Percentiles rank a stretch among this genome's conserved stretches.
phyloP scores from a whole-genome alignment of 805 yeast species.

The Candida gorgasii region DNA sequence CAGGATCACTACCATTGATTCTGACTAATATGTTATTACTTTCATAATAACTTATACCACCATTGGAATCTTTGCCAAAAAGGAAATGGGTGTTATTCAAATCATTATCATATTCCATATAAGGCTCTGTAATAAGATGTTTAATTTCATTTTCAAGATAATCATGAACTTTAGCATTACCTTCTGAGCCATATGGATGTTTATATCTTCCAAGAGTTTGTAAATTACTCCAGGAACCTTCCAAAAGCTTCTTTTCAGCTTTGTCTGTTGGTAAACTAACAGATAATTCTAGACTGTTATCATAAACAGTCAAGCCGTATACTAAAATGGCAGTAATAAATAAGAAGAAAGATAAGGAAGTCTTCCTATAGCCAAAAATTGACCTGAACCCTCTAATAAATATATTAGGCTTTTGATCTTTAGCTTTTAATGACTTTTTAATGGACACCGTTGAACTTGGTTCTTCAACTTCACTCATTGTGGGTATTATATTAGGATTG shows the following conservation, averaged over 20 bases:
- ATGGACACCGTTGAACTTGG: conserved; percentile 5
- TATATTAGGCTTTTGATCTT: conserved; percentile 17
- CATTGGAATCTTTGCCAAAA: conserved; percentile 51
- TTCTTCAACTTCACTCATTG: conserved; percentile 15
- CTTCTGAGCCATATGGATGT: conserved; percentile 80
- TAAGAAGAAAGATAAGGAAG: conserved; percentile 61
- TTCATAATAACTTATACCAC: conserved; percentile 69
- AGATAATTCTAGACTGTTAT: conserved; percentile 40
- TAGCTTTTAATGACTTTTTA: neutral
- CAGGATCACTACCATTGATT: conserved; percentile 60
- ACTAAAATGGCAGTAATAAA: conserved; percentile 47
- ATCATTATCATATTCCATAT: conserved; percentile 41
- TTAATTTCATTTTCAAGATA: conserved; percentile 51
- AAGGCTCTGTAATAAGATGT: conserved; percentile 28
- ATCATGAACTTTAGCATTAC: conserved; percentile 75
- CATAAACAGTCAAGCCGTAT: conserved; percentile 36
- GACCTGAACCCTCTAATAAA: conserved; percentile 39
- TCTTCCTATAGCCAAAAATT: conserved; percentile 70
- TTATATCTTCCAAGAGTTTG: conserved; percentile 64
- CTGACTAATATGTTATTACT: conserved; percentile 79
- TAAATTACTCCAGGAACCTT: conserved; percentile 66
- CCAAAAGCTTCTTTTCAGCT: conserved; percentile 34
- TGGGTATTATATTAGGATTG: too few relatives aligned
- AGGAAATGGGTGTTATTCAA: conserved; percentile 46
- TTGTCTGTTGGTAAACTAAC: conserved; percentile 45